Evolutionary conservation across 768 basidiomycete genomes (phyloP), one percentile per base, ranked within the genome.

Genomic region (Suillus subaureus): DNA sequence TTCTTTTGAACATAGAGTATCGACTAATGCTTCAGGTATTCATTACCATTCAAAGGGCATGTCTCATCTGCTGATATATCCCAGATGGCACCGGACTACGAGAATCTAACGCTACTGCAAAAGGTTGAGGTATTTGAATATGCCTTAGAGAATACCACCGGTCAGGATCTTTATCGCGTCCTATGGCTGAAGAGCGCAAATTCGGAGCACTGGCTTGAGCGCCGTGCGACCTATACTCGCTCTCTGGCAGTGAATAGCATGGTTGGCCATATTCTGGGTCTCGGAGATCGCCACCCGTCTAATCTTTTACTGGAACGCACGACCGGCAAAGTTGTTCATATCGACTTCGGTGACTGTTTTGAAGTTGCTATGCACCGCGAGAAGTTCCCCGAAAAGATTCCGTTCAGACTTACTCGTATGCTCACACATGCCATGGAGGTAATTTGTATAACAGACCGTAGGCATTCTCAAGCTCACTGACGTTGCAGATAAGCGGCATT

Each of bases 51-150:
- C 85, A 93, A 4, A 92, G 93, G 81, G 89, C 88, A 37, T 45
- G n/a, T 12, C 33, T 54, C 43, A 35, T 26, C 40, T 54, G 23
- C 60, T 69, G 26, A 70, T 62, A 49, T 47, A 52, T 40, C 62
- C 45, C 69, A 98, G 96, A 99, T 98, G 97, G 97, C 97, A 11
- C 97, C 97, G 12, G 97, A 99, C 74, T 99, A 99, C 77, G 97
- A 99, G 77, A 93, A 90, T 71, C 81, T 99, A 37, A 94, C 91
- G 37, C 82, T 98, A 6, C 85, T 99, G 60, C 97, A 99, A 76
- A 99, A 99, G 81, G 93, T 99, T 47, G 97, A 99, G 75, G 97
- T 99, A 4, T 99, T 99, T 79, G 96, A 99, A 77, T 98, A 99
- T 71, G 96, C 97, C 7, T 83, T 99, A 52, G 96, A 99, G 77